Evolutionary conservation across 176 grass and related monocot genomes (phyloP), one percentile per base, ranked within the genome.

Genomic region (Oryza meyeriana): DNA sequence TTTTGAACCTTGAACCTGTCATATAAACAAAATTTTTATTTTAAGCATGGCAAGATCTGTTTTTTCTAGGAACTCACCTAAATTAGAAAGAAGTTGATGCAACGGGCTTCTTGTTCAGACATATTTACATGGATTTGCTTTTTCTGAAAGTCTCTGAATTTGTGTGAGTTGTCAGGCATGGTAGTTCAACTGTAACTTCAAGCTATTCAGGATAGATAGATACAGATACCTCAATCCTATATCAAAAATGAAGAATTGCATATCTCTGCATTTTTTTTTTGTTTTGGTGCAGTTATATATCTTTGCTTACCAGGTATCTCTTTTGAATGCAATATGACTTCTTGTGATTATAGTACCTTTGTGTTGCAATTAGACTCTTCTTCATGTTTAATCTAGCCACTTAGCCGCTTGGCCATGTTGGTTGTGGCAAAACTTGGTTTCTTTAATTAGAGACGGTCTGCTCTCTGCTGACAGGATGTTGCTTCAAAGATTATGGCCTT

Each of bases 401-500:
- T 10, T 13, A 33, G 22, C 32, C 20, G 34, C 55, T 79, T 64
- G 14, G 13, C 52, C 11, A 40, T 62, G 0, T 40, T 32, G 0
- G 25, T 20, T 69, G 25, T 78, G 34, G 34, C 24, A 14, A 33
- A 68, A 50, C n/a, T 83, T 59, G 42, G 0, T 67, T 83, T 86
- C 35, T 12, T 83, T 42, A 89, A 72, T 59, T 50, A 36, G n/a
- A n/a, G n/a, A n/a, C n/a, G n/a, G 31, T 55, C 80, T 79, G 77
- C 38, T 63, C 8, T 76, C 75, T 81, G 31, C 8, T 85, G 67
- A 57, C 85, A 99, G 97, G 97, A 99, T 90, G 91, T 99, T 71
- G 91, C 97, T 72, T 99, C 97, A 81, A 96, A 99, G 90, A 99
- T 99, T 77, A 96, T 99, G 97, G 84, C 93, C 6, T 99, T 99